Base-by-base conservation (phyloP, 2,329 filamentous ascomycete species). In the Ustulina deusta region DNA sequence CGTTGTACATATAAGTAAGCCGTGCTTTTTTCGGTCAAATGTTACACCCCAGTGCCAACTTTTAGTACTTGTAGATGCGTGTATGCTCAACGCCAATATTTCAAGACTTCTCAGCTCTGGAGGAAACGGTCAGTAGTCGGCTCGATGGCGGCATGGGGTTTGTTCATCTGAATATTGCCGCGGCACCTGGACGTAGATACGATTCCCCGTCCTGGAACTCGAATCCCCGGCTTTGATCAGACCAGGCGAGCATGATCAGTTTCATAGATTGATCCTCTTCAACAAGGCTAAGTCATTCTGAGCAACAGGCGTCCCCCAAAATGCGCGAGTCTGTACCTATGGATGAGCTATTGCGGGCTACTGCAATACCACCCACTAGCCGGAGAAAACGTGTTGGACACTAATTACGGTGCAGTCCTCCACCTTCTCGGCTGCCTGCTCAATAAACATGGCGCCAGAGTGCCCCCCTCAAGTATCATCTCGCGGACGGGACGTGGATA, bases 261-360 rank as follows among this genome's bases (percentile, higher is more conserved):
- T 63, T 62, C 64, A 46, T 32, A 63, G 46, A 7, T 42, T 20
- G 52, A 66, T 66, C 64, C 64, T 61, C 34, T 48, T 38, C 36
- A 25, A 46, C 42, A 49, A 42, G 29, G 56, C 38, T 11, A 32
- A 11, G 63, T n/a, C 32, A 46, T 46, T 65, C 56, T 56, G 46
- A 42, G 56, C n/a, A 32, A 32, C 27, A 3, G 9, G 27, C 5
- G 10, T 44, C 36, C 40, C 34, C 22, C 38, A 7, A 13, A 25
- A 63, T 42, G 22, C 27, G 54, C 20, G 7, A 63, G 38, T 32
- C 13, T 32, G 25, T 15, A 22, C 10, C 7, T 22, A 59, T 36
- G 51, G 36, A 42, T 20, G 46, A 51, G 22, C 48, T 61, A 36
- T 42, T 56, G 51, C 40, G n/a, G 27, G 44, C 36, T 40, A 9